Evolutionary conservation across 257 asterid genomes (phyloP).

Genomic region (Prunella vulgaris): DNA sequence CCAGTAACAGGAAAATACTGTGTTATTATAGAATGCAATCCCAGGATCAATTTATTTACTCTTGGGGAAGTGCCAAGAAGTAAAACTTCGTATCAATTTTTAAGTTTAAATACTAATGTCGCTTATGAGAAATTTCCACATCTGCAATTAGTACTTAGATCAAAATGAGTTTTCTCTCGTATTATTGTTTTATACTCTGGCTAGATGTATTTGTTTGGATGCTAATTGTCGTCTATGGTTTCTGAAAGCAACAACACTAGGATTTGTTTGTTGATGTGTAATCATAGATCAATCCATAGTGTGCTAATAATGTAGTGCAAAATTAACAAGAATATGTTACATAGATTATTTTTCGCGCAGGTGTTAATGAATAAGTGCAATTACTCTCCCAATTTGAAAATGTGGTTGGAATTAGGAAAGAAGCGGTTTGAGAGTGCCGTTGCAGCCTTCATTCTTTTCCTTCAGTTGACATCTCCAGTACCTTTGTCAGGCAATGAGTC

Average conservation of each 20-base stretch:
- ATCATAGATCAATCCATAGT: neutral
- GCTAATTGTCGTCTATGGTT: neutral
- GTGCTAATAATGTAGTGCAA: neutral
- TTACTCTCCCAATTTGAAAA: conserved; percentile 20
- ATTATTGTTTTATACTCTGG: neutral
- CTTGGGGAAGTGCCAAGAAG: neutral
- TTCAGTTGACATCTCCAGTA: conserved; percentile 66
- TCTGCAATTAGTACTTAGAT: neutral
- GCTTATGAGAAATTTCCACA: neutral
- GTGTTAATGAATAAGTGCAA: conserved; percentile 30
- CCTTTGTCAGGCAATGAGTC: conserved; percentile 42
- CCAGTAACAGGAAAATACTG: too few species aligned
- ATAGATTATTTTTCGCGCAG: conserved; percentile 42
- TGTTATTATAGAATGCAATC: neutral
- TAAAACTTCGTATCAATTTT: neutral
- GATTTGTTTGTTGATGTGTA: conserved; percentile 3
- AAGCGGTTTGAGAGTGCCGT: conserved; percentile 48
- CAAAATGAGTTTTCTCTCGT: too few species aligned
- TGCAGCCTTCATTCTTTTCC: conserved; percentile 44
- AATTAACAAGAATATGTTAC: too few species aligned
- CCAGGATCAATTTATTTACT: neutral
- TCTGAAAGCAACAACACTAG: neutral
- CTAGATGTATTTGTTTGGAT: neutral
- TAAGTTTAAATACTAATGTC: neutral
- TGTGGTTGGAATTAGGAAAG: conserved; percentile 33